Conservation (phyloP, 2,329 filamentous ascomycete species). For the Calonectria pseudoreteaudii region DNA sequence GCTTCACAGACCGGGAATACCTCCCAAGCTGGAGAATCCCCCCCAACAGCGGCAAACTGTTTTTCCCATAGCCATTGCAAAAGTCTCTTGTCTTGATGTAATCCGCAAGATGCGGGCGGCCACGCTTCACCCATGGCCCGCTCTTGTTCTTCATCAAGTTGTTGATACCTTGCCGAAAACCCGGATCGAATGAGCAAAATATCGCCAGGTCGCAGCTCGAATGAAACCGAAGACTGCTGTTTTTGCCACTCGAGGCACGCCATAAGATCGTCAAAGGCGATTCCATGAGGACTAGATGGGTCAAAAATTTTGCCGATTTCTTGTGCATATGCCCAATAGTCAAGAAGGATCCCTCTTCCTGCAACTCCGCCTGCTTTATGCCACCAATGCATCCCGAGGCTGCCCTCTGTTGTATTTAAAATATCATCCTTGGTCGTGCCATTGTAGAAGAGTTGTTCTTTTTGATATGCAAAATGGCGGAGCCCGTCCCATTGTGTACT, state of each 20-base stretch:
- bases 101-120: slow-evolving; percentile 22
- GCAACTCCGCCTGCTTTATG: slow-evolving; percentile 19
- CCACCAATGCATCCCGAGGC: slow-evolving; percentile 19
- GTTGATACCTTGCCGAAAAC: slow-evolving; percentile 11
- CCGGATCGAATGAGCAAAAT: slow-evolving; percentile 11
- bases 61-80: slow-evolving; percentile 23
- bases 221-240: not conserved
- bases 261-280: slow-evolving; percentile 11
- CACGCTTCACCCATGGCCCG: slow-evolving; percentile 14
- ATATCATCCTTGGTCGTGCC: slow-evolving; percentile 14
- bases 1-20: slow-evolving; percentile 7
- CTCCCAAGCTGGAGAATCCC: slow-evolving; percentile 17
- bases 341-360: slow-evolving; percentile 15
- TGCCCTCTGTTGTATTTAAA: not conserved
- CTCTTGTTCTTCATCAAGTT: slow-evolving; percentile 14
- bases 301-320: slow-evolving; percentile 6
- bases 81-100: slow-evolving; percentile 13
- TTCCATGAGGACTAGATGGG: slow-evolving; percentile 4
- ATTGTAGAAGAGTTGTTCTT: slow-evolving; percentile 23
- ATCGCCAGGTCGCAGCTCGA: slow-evolving; percentile 7
- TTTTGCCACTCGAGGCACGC: slow-evolving; percentile 18
- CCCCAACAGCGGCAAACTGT: slow-evolving; percentile 18
- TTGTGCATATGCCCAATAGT: slow-evolving; percentile 21
- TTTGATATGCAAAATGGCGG: slow-evolving; percentile 24
- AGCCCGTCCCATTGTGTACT: slow-evolving; percentile 23